Conservation (phyloP, 2,329 filamentous ascomycete species). For the Venturia nashicola region DNA sequence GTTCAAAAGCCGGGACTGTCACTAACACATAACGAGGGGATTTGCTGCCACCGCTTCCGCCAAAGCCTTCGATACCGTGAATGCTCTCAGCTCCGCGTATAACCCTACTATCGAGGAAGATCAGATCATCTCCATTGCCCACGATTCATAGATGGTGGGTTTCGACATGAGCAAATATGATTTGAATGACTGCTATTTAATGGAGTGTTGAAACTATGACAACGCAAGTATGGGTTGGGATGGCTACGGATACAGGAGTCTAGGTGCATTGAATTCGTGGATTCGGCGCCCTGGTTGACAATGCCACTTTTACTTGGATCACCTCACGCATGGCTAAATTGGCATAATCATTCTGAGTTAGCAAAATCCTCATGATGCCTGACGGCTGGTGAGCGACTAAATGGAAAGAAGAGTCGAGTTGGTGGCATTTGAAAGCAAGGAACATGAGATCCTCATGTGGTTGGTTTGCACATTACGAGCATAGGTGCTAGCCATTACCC, state of each 20-base stretch:
- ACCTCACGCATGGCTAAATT: too few species aligned
- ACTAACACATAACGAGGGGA: constrained; percentile 42
- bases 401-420: neutral
- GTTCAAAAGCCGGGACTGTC: constrained; percentile 10
- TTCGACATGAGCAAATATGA: neutral
- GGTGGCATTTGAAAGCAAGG: neutral
- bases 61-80: constrained; percentile 55
- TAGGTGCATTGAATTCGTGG: neutral
- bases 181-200: neutral
- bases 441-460: neutral
- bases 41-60: constrained; percentile 65
- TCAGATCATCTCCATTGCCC: constrained; percentile 41
- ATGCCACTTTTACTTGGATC: neutral
- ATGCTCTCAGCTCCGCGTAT: constrained; percentile 48
- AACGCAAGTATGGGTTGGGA: neutral
- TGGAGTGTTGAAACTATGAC: neutral
- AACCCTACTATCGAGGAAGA: constrained; percentile 66
- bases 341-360: neutral
- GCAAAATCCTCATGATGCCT: neutral
- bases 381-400: neutral
- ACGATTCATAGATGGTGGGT: neutral
- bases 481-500: neutral
- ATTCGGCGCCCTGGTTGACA: neutral
- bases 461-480: neutral
- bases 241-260: neutral